These are phyloP conservation scores for Globomyces pollinis-pini DNA, from an alignment of 192 early-diverging fungal species.

Conservation along the genomic window DNA sequence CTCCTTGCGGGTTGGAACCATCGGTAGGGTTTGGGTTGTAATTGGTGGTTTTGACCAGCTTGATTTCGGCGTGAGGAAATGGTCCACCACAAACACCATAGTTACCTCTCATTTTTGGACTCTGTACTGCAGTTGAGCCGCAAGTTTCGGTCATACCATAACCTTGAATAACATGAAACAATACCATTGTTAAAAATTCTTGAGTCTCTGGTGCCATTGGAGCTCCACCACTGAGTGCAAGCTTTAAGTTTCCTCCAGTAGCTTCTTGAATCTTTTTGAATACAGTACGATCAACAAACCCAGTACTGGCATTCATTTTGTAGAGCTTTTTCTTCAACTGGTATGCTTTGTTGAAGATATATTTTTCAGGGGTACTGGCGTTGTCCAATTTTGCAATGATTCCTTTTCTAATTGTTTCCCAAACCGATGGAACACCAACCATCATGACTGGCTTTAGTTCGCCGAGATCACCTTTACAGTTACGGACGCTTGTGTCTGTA, in stretches of 20 bases:
- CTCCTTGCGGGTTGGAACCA: slow-evolving; percentile 52
- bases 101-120: slow-evolving; percentile 5
- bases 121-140: slow-evolving; percentile 54
- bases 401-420: slow-evolving; percentile 77
- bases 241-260: slow-evolving; percentile 78
- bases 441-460: slow-evolving; percentile 64
- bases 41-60: slow-evolving; percentile 47
- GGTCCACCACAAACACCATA: slow-evolving; percentile 54
- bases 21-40: slow-evolving; percentile 36
- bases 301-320: slow-evolving; percentile 53
- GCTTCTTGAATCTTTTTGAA: slow-evolving; percentile 75
- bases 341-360: slow-evolving; percentile 70
- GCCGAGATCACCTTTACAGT: slow-evolving; percentile 62
- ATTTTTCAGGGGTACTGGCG: slow-evolving; percentile 41
- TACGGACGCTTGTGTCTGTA: slow-evolving; percentile 57
- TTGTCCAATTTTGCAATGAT: slow-evolving; percentile 59
- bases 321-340: slow-evolving; percentile 64
- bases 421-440: slow-evolving; percentile 67
- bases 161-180: slow-evolving; percentile 78
- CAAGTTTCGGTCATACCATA: slow-evolving; percentile 83
- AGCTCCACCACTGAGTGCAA: slow-evolving; percentile 83
- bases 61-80: slow-evolving; percentile 68
- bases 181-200: slow-evolving; percentile 62
- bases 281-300: slow-evolving; percentile 59
- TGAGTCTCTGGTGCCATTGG: slow-evolving; percentile 81